These are phyloP conservation scores for Raddia distichophylla DNA, from an alignment of 176 grass and related monocot genomes.

Conservation along the genomic window DNA sequence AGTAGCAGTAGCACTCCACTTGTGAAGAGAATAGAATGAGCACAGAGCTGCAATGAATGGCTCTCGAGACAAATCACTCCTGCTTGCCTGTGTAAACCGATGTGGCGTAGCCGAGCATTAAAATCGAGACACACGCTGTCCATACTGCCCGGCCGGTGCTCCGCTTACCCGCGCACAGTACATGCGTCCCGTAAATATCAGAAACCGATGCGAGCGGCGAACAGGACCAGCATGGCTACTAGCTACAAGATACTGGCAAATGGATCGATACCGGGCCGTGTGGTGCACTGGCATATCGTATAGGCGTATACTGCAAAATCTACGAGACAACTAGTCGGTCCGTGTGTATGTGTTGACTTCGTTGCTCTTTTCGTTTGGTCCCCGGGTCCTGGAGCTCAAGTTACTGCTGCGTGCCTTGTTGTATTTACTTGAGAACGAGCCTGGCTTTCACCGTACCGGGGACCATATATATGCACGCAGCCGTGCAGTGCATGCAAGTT, in stretches of 20 bases:
- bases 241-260: neutral
- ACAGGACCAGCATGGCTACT: neutral
- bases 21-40: neutral
- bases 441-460: neutral
- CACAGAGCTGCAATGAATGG: neutral
- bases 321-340: neutral
- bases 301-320: neutral
- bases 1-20: neutral
- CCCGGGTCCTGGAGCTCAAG: neutral
- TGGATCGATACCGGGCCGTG: neutral
- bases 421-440: neutral
- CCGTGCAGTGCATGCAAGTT: neutral
- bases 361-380: neutral
- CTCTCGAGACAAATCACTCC: neutral
- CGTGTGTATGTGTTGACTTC: neutral
- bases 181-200: neutral
- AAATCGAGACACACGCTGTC: neutral
- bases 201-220: neutral
- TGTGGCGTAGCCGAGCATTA: neutral
- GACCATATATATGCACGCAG: neutral
- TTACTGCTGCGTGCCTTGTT: neutral
- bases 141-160: neutral
- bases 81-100: neutral
- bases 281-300: too few relatives aligned
- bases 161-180: neutral